phyloP scores from a whole-genome alignment of 169 alveolate genomes.

The Theileria parva region DNA sequence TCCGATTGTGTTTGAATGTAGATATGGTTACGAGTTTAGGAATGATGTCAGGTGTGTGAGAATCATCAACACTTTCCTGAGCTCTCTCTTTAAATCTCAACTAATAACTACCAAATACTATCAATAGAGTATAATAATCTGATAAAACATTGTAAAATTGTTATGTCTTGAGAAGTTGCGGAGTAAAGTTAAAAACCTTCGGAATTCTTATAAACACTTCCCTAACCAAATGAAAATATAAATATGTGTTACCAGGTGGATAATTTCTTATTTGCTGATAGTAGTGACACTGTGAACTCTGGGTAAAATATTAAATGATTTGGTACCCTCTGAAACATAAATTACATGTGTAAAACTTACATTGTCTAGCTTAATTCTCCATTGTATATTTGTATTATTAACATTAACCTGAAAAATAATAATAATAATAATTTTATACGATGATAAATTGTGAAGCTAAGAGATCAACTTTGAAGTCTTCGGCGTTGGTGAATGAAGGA shows the following conservation, averaged over 20 bases:
- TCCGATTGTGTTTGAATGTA: not conserved
- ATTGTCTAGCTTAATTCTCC: slow-evolving; percentile 53
- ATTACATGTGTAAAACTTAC: slow-evolving; percentile 4
- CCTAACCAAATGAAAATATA: slow-evolving; percentile 1
- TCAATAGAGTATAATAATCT: not conserved
- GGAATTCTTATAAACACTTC: slow-evolving; percentile 1
- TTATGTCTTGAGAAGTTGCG: not conserved
- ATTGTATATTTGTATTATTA: slow-evolving; percentile 23
- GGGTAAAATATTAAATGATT: not conserved
- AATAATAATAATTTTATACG: slow-evolving; percentile 15
- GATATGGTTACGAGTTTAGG: not conserved
- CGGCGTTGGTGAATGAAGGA: slow-evolving; percentile 36
- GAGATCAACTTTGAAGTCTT: slow-evolving; percentile 56
- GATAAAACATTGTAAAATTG: not conserved
- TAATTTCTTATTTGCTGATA: not conserved
- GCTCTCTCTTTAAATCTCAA: not conserved
- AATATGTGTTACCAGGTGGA: not conserved
- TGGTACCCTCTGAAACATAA: not conserved
- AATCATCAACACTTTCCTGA: not conserved
- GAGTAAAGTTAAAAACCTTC: not conserved
- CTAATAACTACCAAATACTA: not conserved
- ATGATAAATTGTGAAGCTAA: slow-evolving; percentile 52
- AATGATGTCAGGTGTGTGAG: not conserved
- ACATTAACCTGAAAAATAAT: slow-evolving; percentile 27
- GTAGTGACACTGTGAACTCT: not conserved